phyloP scores from a whole-genome alignment of 176 grass and related monocot genomes.

The Otatea glauca region DNA sequence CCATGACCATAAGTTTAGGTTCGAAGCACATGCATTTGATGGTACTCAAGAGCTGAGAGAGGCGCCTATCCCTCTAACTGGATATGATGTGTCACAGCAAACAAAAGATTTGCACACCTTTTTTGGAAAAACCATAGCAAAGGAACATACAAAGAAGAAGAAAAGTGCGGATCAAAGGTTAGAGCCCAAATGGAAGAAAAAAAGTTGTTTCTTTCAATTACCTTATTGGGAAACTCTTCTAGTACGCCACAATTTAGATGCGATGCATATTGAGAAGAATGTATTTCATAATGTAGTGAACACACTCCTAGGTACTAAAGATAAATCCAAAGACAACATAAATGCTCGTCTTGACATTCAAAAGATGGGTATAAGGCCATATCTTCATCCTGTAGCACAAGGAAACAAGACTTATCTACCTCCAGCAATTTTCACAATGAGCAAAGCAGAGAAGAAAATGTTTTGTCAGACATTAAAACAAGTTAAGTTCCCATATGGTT shows the following conservation, averaged over 20 bases:
- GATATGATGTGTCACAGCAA: neutral
- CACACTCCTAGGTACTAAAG: neutral
- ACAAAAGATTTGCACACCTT: neutral
- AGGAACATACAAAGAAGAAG: neutral
- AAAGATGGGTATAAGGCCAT: neutral
- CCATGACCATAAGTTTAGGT: neutral
- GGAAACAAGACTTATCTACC: neutral
- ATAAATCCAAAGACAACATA: neutral
- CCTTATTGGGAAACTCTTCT: neutral
- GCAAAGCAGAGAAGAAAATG: too few relatives aligned
- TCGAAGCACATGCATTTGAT: neutral
- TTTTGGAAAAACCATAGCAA: neutral
- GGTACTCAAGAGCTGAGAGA: neutral
- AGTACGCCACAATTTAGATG: neutral
- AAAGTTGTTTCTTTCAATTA: neutral
- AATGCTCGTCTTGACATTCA: constrained; percentile 2
- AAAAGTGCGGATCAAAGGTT: neutral
- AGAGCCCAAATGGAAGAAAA: neutral
- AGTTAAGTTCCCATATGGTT: neutral
- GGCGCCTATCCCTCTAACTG: neutral
- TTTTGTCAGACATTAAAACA: neutral
- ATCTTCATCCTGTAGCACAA: neutral
- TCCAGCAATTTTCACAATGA: neutral
- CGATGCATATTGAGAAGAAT: constrained; percentile 15
- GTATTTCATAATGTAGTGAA: neutral